Percentiles rank a stretch among this genome's conserved stretches.
These are phyloP conservation scores for Ophiosphaerella herpotricha DNA, from an alignment of 2,329 filamentous ascomycete species.

Conservation along the genomic window DNA sequence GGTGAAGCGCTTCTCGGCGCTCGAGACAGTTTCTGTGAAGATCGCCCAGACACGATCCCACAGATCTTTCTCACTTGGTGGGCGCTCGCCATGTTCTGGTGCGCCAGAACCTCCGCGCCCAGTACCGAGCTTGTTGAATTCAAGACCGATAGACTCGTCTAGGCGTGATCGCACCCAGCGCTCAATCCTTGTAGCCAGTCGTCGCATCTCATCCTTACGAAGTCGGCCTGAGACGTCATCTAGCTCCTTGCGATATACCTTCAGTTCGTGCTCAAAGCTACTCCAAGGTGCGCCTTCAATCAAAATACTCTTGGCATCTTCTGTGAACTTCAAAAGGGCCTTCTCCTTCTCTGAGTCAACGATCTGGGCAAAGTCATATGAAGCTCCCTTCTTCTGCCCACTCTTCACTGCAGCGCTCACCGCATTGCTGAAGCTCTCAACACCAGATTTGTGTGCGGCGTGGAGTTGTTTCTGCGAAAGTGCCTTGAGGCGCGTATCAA, in stretches of 20 bases:
- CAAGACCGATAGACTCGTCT: slow-evolving; percentile 83
- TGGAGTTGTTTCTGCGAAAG: slow-evolving; percentile 87
- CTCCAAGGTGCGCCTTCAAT: slow-evolving; percentile 87
- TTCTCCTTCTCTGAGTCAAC: slow-evolving; percentile 80
- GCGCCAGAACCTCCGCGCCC: slow-evolving; percentile 82
- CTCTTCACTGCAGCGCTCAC: slow-evolving; percentile 86
- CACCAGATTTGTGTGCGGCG: slow-evolving; percentile 86
- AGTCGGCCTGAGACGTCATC: slow-evolving; percentile 84
- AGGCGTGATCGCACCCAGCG: slow-evolving; percentile 90
- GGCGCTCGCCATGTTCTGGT: slow-evolving; percentile 74
- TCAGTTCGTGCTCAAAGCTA: slow-evolving; percentile 78
- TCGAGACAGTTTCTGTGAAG: slow-evolving; percentile 79
- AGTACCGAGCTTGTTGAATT: slow-evolving; percentile 95
- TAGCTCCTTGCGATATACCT: slow-evolving; percentile 85
- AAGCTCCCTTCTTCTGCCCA: slow-evolving; percentile 87
- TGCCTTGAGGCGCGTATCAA: slow-evolving; percentile 85
- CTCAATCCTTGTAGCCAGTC: slow-evolving; percentile 87
- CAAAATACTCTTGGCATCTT: slow-evolving; percentile 72
- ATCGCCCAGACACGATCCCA: slow-evolving; percentile 95
- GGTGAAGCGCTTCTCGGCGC: slow-evolving; percentile 83
- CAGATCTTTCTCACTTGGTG: slow-evolving; percentile 76
- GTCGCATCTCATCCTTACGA: slow-evolving; percentile 93
- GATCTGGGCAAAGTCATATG: slow-evolving; percentile 95
- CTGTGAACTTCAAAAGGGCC: slow-evolving; percentile 74
- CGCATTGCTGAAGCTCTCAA: slow-evolving; percentile 81